These are phyloP conservation scores for Bjerkandera adusta DNA, from an alignment of 1,284 basidiomycete genomes.

Conservation along the genomic window DNA sequence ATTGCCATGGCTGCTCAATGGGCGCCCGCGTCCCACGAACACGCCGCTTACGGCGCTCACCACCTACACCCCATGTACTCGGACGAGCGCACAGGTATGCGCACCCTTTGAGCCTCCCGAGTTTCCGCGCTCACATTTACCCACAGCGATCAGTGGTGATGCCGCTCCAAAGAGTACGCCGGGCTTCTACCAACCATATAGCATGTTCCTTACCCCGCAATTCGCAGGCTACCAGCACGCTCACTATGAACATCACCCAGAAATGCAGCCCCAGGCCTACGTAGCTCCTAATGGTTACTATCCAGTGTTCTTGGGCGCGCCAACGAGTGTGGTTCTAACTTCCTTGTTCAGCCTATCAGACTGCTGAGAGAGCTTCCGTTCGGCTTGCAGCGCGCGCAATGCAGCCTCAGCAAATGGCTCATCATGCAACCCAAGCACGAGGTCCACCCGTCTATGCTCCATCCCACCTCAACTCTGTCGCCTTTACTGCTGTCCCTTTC, in stretches of 20 bases:
- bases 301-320: slow-evolving; percentile 19
- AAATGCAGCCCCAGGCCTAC: slow-evolving; percentile 12
- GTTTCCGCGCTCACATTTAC: background rate
- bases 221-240: slow-evolving; percentile 16
- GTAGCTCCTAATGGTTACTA: slow-evolving; percentile 22
- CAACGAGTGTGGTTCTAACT: slow-evolving; percentile 24
- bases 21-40: slow-evolving; percentile 26
- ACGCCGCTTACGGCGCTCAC: slow-evolving; percentile 34
- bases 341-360: slow-evolving; percentile 41
- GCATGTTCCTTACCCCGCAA: slow-evolving; percentile 1
- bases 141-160: slow-evolving; percentile 22
- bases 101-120: slow-evolving; percentile 3
- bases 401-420: slow-evolving; percentile 30
- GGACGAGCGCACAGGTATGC: slow-evolving; percentile 44
- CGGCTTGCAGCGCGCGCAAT: slow-evolving; percentile 52
- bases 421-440: slow-evolving; percentile 18
- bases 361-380: slow-evolving; percentile 50
- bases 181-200: slow-evolving; percentile 2
- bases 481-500: slow-evolving; percentile 21
- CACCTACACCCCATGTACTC: slow-evolving; percentile 41
- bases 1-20: slow-evolving; percentile 26
- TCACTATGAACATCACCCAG: slow-evolving; percentile 20
- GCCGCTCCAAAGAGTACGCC: slow-evolving; percentile 24
- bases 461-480: slow-evolving; percentile 18
- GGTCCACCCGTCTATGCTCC: slow-evolving; percentile 10